Percentiles rank a stretch among this genome's conserved stretches.
These are phyloP conservation scores for Epichloe baconii DNA, from an alignment of 2,329 filamentous ascomycete species.

Conservation along the genomic window DNA sequence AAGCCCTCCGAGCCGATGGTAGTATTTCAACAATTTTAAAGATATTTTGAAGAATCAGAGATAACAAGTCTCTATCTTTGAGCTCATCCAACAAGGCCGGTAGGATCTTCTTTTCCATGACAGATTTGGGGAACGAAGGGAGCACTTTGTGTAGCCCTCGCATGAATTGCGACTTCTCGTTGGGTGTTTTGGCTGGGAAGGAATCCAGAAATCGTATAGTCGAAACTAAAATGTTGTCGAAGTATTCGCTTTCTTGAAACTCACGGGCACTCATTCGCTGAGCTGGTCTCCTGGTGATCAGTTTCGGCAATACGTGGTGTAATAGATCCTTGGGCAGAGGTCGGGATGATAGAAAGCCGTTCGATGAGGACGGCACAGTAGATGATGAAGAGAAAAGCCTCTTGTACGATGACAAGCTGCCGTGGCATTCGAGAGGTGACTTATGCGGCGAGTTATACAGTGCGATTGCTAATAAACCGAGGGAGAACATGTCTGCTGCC, in stretches of 20 bases:
- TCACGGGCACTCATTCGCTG: conserved; percentile 78
- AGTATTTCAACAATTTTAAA: conserved; percentile 79
- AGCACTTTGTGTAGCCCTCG: conserved; percentile 76
- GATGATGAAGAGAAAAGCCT: conserved; percentile 68
- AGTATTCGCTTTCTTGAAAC: conserved; percentile 91
- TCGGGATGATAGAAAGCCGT: conserved; percentile 73
- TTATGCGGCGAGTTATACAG: conserved; percentile 89
- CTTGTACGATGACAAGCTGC: conserved; percentile 74
- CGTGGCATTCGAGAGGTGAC: conserved; percentile 73
- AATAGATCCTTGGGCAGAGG: conserved; percentile 69
- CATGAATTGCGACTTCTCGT: conserved; percentile 86
- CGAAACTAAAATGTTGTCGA: conserved; percentile 92
- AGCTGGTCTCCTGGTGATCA: conserved; percentile 78
- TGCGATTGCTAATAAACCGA: conserved; percentile 77
- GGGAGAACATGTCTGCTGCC: conserved; percentile 83
- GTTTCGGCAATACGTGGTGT: conserved; percentile 61
- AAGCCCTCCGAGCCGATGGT: conserved; percentile 62
- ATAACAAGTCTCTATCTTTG: conserved; percentile 79
- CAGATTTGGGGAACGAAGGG: conserved; percentile 81
- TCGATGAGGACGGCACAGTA: conserved; percentile 62
- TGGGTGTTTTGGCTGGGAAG: conserved; percentile 80
- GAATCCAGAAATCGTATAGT: conserved; percentile 91
- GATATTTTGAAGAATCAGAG: conserved; percentile 77
- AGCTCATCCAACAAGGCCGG: conserved; percentile 82
- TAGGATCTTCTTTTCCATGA: conserved; percentile 88